Percentiles rank a stretch among this genome's conserved stretches.
phyloP scores from a whole-genome alignment of 192 early-diverging fungal genomes.

The Backusella mclennaniae region DNA sequence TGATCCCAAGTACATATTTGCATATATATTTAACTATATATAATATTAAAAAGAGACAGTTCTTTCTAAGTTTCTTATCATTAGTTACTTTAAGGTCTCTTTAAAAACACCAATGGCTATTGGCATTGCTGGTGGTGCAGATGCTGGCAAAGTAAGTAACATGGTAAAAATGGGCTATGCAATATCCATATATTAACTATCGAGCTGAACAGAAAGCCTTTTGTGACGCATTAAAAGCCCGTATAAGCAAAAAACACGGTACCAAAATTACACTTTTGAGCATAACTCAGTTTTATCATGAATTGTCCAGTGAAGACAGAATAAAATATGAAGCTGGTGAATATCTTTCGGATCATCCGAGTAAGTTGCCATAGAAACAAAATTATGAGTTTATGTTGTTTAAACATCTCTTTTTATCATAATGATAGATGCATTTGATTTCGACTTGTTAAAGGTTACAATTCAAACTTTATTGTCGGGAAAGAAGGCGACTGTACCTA shows the following conservation, averaged over 20 bases:
- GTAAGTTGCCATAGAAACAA: constrained; percentile 20
- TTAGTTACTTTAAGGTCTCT: constrained; percentile 27
- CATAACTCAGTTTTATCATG: constrained; percentile 66
- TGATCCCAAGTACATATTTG: constrained; percentile 15
- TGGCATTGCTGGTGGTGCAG: constrained; percentile 50
- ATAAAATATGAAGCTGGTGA: constrained; percentile 43
- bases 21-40: not conserved
- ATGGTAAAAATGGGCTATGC: not conserved
- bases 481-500: constrained; percentile 52
- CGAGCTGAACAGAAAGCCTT: constrained; percentile 26
- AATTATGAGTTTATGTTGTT: not conserved
- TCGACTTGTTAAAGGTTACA: constrained; percentile 57
- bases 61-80: not conserved
- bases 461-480: constrained; percentile 53
- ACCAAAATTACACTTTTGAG: constrained; percentile 54
- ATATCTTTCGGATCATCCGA: constrained; percentile 71
- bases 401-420: constrained; percentile 15
- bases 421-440: constrained; percentile 70
- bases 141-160: constrained; percentile 45
- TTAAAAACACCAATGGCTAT: constrained; percentile 45
- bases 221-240: constrained; percentile 4
- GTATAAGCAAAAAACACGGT: not conserved
- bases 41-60: not conserved
- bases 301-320: constrained; percentile 53
- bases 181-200: constrained; percentile 18